Percentiles rank a stretch among this genome's conserved stretches.
phyloP scores from a whole-genome alignment of 2,329 filamentous ascomycete species.

The Penicillium sp. region DNA sequence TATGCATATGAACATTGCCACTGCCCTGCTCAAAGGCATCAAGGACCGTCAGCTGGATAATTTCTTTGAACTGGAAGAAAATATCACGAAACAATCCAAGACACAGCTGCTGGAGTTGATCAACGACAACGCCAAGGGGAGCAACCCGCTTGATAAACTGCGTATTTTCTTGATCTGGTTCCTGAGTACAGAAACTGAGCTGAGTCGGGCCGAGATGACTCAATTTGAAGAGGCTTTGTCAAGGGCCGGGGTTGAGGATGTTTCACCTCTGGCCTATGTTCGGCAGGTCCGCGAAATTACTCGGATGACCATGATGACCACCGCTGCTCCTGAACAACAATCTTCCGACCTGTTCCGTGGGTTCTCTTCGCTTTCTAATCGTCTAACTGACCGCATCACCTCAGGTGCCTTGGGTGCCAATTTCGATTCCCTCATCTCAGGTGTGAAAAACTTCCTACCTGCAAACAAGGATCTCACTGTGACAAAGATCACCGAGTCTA shows the following conservation, averaged over 20 bases:
- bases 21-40: conserved; percentile 71
- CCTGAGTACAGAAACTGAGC: conserved; percentile 84
- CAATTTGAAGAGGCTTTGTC: conserved; percentile 80
- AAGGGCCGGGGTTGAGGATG: conserved; percentile 64
- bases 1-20: conserved; percentile 98
- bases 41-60: conserved; percentile 94
- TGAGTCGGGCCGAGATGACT: conserved; percentile 73
- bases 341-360: conserved; percentile 76
- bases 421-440: conserved; percentile 88
- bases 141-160: conserved; percentile 79
- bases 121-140: conserved; percentile 74
- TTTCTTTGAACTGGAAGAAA: conserved; percentile 93
- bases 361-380: conserved; percentile 84
- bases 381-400: conserved; percentile 88
- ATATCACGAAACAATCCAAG: conserved; percentile 84
- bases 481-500: conserved; percentile 94
- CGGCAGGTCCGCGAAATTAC: conserved; percentile 89
- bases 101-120: conserved; percentile 81
- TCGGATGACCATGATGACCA: conserved; percentile 96
- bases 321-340: conserved; percentile 60
- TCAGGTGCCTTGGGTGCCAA: conserved; percentile 81
- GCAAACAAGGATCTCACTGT: conserved; percentile 91
- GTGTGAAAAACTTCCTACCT: conserved; percentile 97
- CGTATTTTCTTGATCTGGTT: conserved; percentile 96
- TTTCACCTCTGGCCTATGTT: conserved; percentile 74